Base-by-base conservation (phyloP, 768 basidiomycete species). In the Tephrocybe rancida region DNA sequence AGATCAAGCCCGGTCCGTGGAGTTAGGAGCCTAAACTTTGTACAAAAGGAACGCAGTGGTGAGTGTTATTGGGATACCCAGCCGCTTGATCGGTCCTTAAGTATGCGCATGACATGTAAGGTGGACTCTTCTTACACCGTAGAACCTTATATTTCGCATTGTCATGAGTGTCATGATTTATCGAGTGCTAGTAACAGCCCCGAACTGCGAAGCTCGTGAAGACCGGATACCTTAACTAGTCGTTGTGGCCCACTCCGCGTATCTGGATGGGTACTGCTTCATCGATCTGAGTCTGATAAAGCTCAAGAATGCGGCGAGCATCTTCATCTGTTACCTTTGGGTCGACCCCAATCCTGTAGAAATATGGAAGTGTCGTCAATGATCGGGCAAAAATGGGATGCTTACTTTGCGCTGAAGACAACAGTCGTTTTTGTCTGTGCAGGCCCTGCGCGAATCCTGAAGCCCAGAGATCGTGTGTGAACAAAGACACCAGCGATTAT, bases 401-500 rank as follows among this genome's bases (percentile, higher is more conserved):
- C 35, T 5, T 37, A 37, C 35, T 37, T 37, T 19, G 75, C 77
- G 34, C 73, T 78, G 44, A 80, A 77, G 14, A 64, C 52, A 26
- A 74, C 56, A 24, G 63, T 59, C 27, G 67, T 70, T 7, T 50
- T 56, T 8, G 60, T 65, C 48, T 76, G 71, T 8, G 74, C 78
- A 6, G 70, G 71, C 2, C 55, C 53, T 9, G 54, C 79, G 19
- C 78, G 72, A 14, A 80, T 70, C 7, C 72, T 66, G 54, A 76
- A 72, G 39, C 70, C 73, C 41, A 76, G 49, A 2, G 67, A 65
- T 21, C 73, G 75, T 24, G 71, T 75, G 42, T 75, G 66, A 54
- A 73, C 59, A 34, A 77, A 65, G 44, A 63, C 58, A 1, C 79
- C 78, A 3, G 74, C 70, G 2, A 80, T 71, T 43, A 77, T 65